Conservation (phyloP, 1,139 yeast species). For the Debaryomycetaceae sp. region DNA sequence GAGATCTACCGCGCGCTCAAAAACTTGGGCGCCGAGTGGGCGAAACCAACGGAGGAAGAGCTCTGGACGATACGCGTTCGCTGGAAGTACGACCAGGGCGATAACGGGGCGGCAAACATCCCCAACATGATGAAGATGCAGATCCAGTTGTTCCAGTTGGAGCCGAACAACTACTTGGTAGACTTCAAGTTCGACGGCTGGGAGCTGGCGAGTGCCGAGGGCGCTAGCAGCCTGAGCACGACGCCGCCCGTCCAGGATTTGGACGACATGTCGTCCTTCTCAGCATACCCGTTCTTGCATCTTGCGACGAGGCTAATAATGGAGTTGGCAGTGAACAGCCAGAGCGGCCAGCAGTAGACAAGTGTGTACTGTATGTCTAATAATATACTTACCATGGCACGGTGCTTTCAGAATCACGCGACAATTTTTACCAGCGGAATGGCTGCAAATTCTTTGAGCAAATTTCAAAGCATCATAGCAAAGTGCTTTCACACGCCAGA, state of each 20-base stretch:
- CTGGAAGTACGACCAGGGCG: constrained; percentile 67
- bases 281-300: constrained; percentile 92
- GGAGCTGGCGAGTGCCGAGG: constrained; percentile 37
- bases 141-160: constrained; percentile 89
- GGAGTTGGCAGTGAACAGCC: constrained; percentile 91
- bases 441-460: no score
- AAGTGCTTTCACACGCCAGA: no score
- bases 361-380: neutral
- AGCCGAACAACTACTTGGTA: constrained; percentile 89
- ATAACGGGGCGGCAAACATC: constrained; percentile 15
- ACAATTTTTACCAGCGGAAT: no score
- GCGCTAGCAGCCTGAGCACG: constrained; percentile 8
- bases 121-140: constrained; percentile 95
- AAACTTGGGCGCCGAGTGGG: constrained; percentile 96
- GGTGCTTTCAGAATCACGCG: no score
- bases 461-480: no score
- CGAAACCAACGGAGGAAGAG: constrained; percentile 84
- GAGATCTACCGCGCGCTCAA: constrained; percentile 91
- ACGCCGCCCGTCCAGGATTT: constrained; percentile 28
- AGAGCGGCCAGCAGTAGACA: constrained; percentile 13
- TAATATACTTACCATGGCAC: no score
- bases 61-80: constrained; percentile 96
- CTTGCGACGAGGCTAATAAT: constrained; percentile 84
- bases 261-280: constrained; percentile 73
- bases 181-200: constrained; percentile 98